phyloP scores from a whole-genome alignment of 768 basidiomycete species.

The Termitomyces sp. region DNA sequence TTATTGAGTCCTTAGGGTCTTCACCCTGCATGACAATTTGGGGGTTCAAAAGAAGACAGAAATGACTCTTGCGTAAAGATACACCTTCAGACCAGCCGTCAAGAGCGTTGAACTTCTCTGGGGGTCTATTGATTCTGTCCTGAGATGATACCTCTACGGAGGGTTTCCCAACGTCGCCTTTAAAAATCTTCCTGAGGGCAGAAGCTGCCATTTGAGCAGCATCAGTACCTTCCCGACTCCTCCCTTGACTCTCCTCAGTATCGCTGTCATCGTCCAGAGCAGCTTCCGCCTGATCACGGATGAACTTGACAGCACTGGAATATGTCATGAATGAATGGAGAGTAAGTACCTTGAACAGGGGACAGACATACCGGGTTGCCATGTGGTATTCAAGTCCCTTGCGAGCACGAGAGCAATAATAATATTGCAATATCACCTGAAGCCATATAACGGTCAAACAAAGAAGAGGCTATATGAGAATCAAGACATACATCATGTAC shows the following conservation, averaged over 20 bases:
- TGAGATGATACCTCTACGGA: conserved; percentile 31
- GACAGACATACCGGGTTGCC: conserved; percentile 63
- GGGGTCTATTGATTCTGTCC: conserved; percentile 18
- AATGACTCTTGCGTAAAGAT: conserved; percentile 63
- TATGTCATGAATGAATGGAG: conserved; percentile 6
- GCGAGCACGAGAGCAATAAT: conserved; percentile 71
- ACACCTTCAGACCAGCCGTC: conserved; percentile 72
- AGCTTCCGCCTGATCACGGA: conserved; percentile 72
- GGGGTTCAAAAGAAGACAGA: conserved; percentile 85
- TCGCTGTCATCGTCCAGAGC: conserved; percentile 24
- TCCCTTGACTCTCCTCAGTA: conserved; percentile 19
- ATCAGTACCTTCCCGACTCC: conserved; percentile 26
- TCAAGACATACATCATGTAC: conserved; percentile 64
- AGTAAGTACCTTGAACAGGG: neutral
- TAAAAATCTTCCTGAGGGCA: conserved; percentile 59
- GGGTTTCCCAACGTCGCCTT: conserved; percentile 44
- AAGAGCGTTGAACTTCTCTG: conserved; percentile 47
- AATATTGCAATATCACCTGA: conserved; percentile 85
- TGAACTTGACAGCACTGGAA: conserved; percentile 75
- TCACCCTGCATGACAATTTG: conserved; percentile 79
- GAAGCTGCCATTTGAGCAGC: conserved; percentile 64
- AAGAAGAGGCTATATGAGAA: conserved; percentile 5
- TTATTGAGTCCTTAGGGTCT: conserved; percentile 43
- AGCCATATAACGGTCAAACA: conserved; percentile 9
- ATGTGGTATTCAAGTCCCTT: conserved; percentile 84